These are phyloP conservation scores for Canavalia gladiata DNA, from an alignment of 306 rosid species.

Conservation along the genomic window DNA sequence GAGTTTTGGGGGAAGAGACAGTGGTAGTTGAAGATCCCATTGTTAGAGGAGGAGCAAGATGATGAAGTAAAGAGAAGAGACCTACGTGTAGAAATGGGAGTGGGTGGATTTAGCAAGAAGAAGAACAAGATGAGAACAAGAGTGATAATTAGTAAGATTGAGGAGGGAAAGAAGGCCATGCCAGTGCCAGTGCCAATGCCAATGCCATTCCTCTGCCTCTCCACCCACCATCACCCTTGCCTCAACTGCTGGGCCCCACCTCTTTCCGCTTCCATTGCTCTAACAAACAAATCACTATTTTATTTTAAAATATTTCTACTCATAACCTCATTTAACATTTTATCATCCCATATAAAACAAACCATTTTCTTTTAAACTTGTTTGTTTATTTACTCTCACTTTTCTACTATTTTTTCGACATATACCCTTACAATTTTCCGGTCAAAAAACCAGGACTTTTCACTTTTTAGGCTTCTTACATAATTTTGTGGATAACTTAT, in stretches of 20 bases:
- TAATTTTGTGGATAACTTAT: too few species aligned
- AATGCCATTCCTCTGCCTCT: slow-evolving; percentile 65
- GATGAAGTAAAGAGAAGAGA: slow-evolving; percentile 51
- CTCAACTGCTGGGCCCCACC: background rate
- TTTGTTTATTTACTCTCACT: too few species aligned
- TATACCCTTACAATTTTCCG: too few species aligned
- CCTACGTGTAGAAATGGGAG: slow-evolving; percentile 60
- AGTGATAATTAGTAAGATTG: slow-evolving; percentile 27
- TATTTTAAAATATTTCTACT: too few species aligned
- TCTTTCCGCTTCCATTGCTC: slow-evolving; percentile 38
- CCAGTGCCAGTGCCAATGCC: slow-evolving; percentile 71
- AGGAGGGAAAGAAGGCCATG: slow-evolving; percentile 13
- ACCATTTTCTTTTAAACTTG: too few species aligned
- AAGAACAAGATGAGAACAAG: slow-evolving; percentile 5
- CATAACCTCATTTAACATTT: too few species aligned
- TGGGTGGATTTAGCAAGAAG: background rate
- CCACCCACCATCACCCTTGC: background rate
- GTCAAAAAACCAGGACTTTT: too few species aligned
- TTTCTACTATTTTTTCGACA: too few species aligned
- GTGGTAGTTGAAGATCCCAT: slow-evolving; percentile 63
- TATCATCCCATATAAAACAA: too few species aligned
- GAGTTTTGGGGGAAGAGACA: slow-evolving; percentile 58
- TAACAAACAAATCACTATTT: background rate
- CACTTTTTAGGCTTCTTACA: too few species aligned
- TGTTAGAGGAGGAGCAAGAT: slow-evolving; percentile 50